phyloP scores from a whole-genome alignment of 225 moss, liverwort and hornwort genomes.

The Anthoceros angustus region DNA sequence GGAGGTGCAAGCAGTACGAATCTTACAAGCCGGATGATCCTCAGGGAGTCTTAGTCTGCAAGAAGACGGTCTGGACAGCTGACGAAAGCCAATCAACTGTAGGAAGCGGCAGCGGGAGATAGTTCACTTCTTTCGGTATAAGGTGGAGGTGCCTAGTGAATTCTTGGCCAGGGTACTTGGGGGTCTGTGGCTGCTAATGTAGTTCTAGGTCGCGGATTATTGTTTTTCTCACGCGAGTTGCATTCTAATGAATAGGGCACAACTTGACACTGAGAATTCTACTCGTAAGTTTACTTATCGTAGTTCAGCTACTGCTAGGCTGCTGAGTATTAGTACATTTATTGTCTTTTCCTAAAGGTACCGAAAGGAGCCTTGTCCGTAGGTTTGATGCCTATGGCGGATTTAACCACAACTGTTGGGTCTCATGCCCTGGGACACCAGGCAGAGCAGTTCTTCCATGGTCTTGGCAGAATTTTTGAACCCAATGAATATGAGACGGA shows the following conservation, averaged over 20 bases:
- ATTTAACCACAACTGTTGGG: neutral
- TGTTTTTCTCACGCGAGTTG: neutral
- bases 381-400: neutral
- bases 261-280: neutral
- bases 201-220: neutral
- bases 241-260: neutral
- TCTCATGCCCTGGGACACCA: too few species aligned
- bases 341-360: too few species aligned
- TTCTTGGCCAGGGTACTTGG: neutral
- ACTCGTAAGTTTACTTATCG: too few species aligned
- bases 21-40: conserved; percentile 58
- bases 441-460: too few species aligned
- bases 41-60: conserved; percentile 57
- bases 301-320: too few species aligned
- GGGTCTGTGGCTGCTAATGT: neutral
- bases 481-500: too few species aligned
- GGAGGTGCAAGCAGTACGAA: conserved; percentile 65
- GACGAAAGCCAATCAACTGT: neutral
- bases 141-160: neutral
- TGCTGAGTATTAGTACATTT: too few species aligned
- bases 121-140: neutral
- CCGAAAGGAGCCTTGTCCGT: neutral
- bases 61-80: conserved; percentile 43
- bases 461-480: too few species aligned
- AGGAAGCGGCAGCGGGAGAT: neutral